Conservation (phyloP, 441 rosid genomes). For the Raphanus hybrid region DNA sequence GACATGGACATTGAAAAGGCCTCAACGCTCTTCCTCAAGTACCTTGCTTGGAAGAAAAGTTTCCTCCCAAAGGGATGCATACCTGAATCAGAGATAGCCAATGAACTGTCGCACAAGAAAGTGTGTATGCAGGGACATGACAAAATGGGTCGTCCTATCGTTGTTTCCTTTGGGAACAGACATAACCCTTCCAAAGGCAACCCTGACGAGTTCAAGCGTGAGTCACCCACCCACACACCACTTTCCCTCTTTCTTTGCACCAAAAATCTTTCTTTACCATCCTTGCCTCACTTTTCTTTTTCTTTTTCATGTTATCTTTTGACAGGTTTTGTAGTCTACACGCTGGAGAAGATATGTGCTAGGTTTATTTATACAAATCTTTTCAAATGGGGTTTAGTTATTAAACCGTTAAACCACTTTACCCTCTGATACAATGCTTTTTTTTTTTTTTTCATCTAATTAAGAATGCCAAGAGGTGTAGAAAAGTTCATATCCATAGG, state of each 20-base stretch:
- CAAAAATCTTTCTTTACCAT: too few relatives aligned
- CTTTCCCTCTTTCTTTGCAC: not conserved
- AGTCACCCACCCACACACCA: not conserved
- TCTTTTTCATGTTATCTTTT: not conserved
- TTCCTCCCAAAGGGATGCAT: constrained; percentile 63
- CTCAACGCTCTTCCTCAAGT: constrained; percentile 67
- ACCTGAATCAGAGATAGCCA: constrained; percentile 57
- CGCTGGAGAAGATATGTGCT: constrained; percentile 69
- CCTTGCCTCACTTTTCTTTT: too few relatives aligned
- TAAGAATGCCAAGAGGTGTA: constrained; percentile 81
- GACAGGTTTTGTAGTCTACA: constrained; percentile 72
- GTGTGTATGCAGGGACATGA: constrained; percentile 77
- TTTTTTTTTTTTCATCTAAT: not conserved
- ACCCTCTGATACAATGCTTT: not conserved
- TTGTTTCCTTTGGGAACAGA: constrained; percentile 56
- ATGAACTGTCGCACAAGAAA: constrained; percentile 71
- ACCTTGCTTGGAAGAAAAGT: constrained; percentile 66
- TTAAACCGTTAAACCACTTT: not conserved
- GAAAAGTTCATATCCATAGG: constrained; percentile 71
- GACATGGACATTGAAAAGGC: constrained; percentile 88
- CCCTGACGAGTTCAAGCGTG: constrained; percentile 77
- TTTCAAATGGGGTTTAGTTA: not conserved
- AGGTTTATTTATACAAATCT: constrained; percentile 45
- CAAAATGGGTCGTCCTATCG: constrained; percentile 69
- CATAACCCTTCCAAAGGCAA: constrained; percentile 69